These are phyloP conservation scores for Tulasnella sp. DNA, from an alignment of 768 basidiomycete species.

Conservation along the genomic window DNA sequence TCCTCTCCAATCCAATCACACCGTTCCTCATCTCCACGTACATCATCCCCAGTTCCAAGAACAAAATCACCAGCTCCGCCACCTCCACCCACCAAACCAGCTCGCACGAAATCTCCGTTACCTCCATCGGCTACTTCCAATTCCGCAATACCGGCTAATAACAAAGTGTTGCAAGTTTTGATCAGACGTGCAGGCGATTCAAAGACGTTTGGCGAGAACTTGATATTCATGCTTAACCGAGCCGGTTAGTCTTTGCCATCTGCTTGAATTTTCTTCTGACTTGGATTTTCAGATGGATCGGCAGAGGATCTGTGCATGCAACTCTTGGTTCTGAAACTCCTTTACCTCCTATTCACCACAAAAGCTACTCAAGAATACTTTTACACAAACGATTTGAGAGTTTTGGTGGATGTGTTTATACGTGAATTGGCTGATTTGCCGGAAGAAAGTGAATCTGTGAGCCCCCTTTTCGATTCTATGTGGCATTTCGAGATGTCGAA, in stretches of 20 bases:
- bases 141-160: constrained; percentile 25
- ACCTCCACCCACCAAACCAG: constrained; percentile 13
- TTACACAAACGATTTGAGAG: constrained; percentile 93
- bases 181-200: constrained; percentile 74
- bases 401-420: constrained; percentile 95
- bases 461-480: constrained; percentile 24
- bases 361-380: constrained; percentile 90
- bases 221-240: constrained; percentile 98
- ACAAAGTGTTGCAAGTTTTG: constrained; percentile 71
- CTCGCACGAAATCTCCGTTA: constrained; percentile 2
- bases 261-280: constrained; percentile 6
- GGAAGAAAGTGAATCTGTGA: constrained; percentile 83
- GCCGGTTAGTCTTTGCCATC: constrained; percentile 45
- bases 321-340: constrained; percentile 80
- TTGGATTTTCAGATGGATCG: constrained; percentile 45
- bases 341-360: constrained; percentile 91
- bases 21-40: constrained; percentile 13
- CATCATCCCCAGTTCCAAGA: constrained; percentile 11
- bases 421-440: constrained; percentile 84
- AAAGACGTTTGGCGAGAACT: constrained; percentile 94
- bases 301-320: constrained; percentile 92
- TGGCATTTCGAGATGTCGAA: not conserved
- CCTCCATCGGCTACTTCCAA: not conserved
- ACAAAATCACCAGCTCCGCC: no score
- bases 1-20: constrained; percentile 13